Conservation (phyloP, 257 asterid genomes). For the Lavandula angustifolia region DNA sequence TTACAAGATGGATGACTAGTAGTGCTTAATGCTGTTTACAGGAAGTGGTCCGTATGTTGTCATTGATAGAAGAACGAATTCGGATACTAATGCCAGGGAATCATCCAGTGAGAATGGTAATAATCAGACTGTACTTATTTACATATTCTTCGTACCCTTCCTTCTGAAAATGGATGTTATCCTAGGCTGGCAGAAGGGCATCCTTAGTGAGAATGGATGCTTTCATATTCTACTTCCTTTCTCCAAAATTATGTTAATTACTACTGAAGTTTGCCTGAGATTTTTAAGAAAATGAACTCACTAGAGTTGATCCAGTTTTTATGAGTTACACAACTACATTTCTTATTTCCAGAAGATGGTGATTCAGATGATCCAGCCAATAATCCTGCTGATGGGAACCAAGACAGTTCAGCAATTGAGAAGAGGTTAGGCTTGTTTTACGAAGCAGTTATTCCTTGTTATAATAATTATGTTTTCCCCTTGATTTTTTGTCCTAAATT, state of each 20-base stretch:
- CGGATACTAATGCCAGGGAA: slow-evolving; percentile 51
- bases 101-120: slow-evolving; percentile 82
- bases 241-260: slow-evolving; percentile 5
- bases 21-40: slow-evolving; percentile 37
- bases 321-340: neutral
- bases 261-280: neutral
- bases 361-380: slow-evolving; percentile 60
- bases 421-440: slow-evolving; percentile 51
- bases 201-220: slow-evolving; percentile 5
- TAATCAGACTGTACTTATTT: neutral
- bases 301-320: slow-evolving; percentile 5
- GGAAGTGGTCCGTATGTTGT: slow-evolving; percentile 96
- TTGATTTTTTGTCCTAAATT: slow-evolving; percentile 10
- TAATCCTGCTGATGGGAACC: slow-evolving; percentile 48
- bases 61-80: slow-evolving; percentile 69
- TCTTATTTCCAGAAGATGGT: slow-evolving; percentile 54
- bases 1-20: slow-evolving; percentile 21
- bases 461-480: slow-evolving; percentile 6
- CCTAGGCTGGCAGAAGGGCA: neutral
- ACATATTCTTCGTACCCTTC: slow-evolving; percentile 11
- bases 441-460: slow-evolving; percentile 15
- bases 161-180: neutral
- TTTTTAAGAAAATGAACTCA: slow-evolving; percentile 13
- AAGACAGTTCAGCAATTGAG: slow-evolving; percentile 48
- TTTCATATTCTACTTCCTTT: neutral